A percentile compares a stretch with the other conserved stretches of the same genome.
phyloP scores from a whole-genome alignment of 768 basidiomycete genomes.

The Tremella mesenterica region DNA sequence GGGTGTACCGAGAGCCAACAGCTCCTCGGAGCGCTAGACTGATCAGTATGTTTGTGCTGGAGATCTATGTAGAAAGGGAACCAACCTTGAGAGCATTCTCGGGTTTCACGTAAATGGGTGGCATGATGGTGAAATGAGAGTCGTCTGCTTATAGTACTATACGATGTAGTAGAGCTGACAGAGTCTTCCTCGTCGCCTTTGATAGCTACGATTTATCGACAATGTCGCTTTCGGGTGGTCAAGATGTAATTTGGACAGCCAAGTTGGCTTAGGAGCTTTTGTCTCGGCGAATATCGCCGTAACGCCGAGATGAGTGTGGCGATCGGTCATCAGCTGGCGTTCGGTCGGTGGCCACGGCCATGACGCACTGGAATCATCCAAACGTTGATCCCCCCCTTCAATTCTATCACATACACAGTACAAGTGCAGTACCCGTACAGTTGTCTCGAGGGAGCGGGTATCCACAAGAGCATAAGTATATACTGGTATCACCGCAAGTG shows the following conservation, averaged over 20 bases:
- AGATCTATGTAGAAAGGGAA: not conserved
- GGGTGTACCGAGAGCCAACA: conserved; percentile 40
- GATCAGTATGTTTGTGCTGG: conserved; percentile 3
- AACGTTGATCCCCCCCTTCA: not conserved
- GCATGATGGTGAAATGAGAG: conserved; percentile 21
- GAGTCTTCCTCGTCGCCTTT: not conserved
- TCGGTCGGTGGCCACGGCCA: not conserved
- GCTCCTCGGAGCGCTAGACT: conserved; percentile 40
- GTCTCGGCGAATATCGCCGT: not conserved
- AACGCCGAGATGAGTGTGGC: not conserved
- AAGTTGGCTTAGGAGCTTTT: not conserved
- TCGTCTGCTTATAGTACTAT: not conserved
- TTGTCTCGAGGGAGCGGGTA: no score
- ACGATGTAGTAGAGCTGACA: not conserved
- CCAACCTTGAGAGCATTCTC: conserved; percentile 45
- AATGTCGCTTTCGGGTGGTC: not conserved
- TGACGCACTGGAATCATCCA: not conserved
- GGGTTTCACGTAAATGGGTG: conserved; percentile 42
- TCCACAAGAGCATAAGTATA: no score
- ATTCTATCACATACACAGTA: not conserved
- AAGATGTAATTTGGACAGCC: not conserved
- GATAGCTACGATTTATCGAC: not conserved
- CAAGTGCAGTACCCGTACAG: no score
- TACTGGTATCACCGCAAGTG: no score
- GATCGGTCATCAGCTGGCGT: not conserved